Percentiles rank a stretch among this genome's conserved stretches.
Evolutionary conservation across 768 basidiomycete species (phyloP).

Genomic region (Hemileccinum rubropunctum): DNA sequence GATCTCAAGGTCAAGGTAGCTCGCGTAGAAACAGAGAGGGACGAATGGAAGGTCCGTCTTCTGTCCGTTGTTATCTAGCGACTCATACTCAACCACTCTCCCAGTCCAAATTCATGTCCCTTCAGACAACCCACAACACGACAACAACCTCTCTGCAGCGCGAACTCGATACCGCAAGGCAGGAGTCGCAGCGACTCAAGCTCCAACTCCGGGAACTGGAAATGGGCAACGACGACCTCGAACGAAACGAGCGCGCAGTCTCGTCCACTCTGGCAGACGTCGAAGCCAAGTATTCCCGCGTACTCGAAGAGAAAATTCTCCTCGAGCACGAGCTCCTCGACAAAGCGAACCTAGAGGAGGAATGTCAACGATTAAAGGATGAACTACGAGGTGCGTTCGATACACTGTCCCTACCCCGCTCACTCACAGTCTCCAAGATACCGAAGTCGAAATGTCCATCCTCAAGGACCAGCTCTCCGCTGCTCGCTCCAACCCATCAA

Average conservation of each 20-base stretch:
- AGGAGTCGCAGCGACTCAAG: constrained; percentile 68
- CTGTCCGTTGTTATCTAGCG: not conserved
- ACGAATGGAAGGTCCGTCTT: constrained; percentile 86
- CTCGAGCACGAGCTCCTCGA: constrained; percentile 93
- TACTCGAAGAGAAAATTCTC: constrained; percentile 94
- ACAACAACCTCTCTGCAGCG: constrained; percentile 89
- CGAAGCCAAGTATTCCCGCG: constrained; percentile 85
- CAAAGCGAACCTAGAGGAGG: constrained; percentile 88
- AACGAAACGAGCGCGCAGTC: constrained; percentile 88
- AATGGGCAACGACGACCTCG: constrained; percentile 97
- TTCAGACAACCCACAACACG: constrained; percentile 88
- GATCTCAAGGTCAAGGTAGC: constrained; percentile 72
- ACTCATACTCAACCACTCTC: constrained; percentile 5
- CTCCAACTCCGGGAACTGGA: constrained; percentile 84
- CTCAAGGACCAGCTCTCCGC: constrained; percentile 69
- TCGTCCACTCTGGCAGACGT: constrained; percentile 79
- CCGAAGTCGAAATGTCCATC: constrained; percentile 80
- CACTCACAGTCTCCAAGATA: constrained; percentile 50
- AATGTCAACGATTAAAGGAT: constrained; percentile 86
- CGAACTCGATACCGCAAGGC: constrained; percentile 79
- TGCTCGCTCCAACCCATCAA: constrained; percentile 32
- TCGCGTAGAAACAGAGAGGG: constrained; percentile 70
- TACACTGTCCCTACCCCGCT: not conserved
- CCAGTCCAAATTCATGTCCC: constrained; percentile 79
- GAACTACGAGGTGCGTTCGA: constrained; percentile 82